A percentile compares a stretch with the other conserved stretches of the same genome.
These are phyloP conservation scores for Harrya chromipes DNA, from an alignment of 768 basidiomycete species.

Conservation along the genomic window DNA sequence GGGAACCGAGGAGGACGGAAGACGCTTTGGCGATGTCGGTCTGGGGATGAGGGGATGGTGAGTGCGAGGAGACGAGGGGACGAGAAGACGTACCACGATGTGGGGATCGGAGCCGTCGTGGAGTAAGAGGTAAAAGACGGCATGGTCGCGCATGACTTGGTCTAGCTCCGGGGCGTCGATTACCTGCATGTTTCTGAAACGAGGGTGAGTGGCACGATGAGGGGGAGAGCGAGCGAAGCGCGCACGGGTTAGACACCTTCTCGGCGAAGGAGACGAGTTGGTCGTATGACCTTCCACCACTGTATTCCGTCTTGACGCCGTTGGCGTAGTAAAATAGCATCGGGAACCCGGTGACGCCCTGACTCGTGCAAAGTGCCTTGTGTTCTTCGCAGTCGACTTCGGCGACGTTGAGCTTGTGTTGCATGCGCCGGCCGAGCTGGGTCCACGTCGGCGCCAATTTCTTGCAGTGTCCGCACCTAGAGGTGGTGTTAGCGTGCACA, in stretches of 20 bases:
- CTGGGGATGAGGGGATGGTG: conserved; percentile 27
- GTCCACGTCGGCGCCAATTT: conserved; percentile 83
- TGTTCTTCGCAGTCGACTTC: conserved; percentile 89
- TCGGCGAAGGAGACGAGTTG: conserved; percentile 71
- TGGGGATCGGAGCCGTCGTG: conserved; percentile 33
- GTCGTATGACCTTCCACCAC: conserved; percentile 65
- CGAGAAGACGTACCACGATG: conserved; percentile 31
- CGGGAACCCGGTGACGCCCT: conserved; percentile 79
- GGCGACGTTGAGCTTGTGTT: conserved; percentile 69
- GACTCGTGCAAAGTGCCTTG: conserved; percentile 56
- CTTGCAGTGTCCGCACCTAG: conserved; percentile 93
- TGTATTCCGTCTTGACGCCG: conserved; percentile 70
- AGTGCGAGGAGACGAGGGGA: no score
- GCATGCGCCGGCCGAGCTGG: conserved; percentile 67
- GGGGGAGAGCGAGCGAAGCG: conserved; percentile 4
- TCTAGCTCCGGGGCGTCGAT: conserved; percentile 14
- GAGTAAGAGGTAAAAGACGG: conserved; percentile 48
- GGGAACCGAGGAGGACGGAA: conserved; percentile 46
- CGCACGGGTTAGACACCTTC: conserved; percentile 72
- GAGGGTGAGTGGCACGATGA: background rate
- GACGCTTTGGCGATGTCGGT: conserved; percentile 55
- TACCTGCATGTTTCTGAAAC: conserved; percentile 18
- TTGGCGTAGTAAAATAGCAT: conserved; percentile 67
- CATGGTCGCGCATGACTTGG: conserved; percentile 6
- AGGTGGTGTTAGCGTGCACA: background rate